phyloP scores from a whole-genome alignment of 495 filamentous ascomycete genomes.

The Penicilliopsis zonata region DNA sequence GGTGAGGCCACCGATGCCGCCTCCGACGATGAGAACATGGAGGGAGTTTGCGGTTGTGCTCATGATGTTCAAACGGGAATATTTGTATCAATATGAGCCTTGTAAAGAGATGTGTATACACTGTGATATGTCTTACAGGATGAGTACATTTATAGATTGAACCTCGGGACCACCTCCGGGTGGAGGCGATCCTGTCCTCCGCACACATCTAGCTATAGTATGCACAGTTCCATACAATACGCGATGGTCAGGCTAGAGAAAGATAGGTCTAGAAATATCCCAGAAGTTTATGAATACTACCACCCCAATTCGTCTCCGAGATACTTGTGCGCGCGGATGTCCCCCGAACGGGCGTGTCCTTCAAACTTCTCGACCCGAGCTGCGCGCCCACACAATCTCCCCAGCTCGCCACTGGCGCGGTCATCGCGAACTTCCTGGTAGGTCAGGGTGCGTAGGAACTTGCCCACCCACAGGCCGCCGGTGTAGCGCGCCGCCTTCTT shows the following conservation, averaged over 20 bases:
- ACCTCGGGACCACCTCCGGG: too few species aligned
- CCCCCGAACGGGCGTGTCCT: slow-evolving; percentile 39
- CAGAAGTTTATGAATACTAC: too few species aligned
- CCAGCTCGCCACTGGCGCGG: slow-evolving; percentile 35
- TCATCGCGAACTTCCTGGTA: slow-evolving; percentile 37
- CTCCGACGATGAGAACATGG: slow-evolving; percentile 42
- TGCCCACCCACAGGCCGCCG: slow-evolving; percentile 41
- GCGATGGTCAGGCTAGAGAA: too few species aligned
- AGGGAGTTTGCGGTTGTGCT: too few species aligned
- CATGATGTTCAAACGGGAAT: neutral
- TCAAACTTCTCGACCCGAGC: slow-evolving; percentile 43
- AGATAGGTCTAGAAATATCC: too few species aligned
- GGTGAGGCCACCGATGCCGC: slow-evolving; percentile 42
- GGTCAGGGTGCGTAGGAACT: slow-evolving; percentile 37
- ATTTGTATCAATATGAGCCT: neutral
- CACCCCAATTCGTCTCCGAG: slow-evolving; percentile 29
- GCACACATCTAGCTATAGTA: too few species aligned
- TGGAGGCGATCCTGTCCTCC: too few species aligned
- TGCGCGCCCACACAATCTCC: slow-evolving; percentile 35
- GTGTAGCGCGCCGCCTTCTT: slow-evolving; percentile 34
- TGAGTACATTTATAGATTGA: too few species aligned
- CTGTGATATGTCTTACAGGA: too few species aligned
- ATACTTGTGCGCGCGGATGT: slow-evolving; percentile 30
- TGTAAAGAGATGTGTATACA: slow-evolving; percentile 11
- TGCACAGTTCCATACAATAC: too few species aligned